These are phyloP conservation scores for Ascochyta koolunga DNA, from an alignment of 2,329 filamentous ascomycete genomes.

Conservation along the genomic window DNA sequence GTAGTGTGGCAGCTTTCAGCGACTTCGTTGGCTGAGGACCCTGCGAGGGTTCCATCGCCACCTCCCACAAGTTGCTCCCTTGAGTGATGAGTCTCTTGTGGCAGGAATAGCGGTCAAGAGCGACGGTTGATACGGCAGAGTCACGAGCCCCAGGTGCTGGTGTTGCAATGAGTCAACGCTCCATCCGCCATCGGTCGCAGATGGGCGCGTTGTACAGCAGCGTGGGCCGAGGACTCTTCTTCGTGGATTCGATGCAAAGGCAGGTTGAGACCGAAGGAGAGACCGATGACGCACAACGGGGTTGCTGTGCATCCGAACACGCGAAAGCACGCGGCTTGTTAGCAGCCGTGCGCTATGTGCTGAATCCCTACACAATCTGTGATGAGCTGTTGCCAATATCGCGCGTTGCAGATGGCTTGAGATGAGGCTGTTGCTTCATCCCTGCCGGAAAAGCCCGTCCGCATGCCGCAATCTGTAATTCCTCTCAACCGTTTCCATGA, in stretches of 20 bases:
- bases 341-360: constrained; percentile 25
- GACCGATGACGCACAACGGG: constrained; percentile 16
- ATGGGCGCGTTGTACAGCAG: constrained; percentile 13
- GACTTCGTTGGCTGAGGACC: constrained; percentile 36
- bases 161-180: constrained; percentile 29
- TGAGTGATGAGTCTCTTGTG: constrained; percentile 23
- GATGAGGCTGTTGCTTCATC: constrained; percentile 26
- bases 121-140: constrained; percentile 10
- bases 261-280: constrained; percentile 10
- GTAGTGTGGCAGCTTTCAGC: constrained; percentile 32
- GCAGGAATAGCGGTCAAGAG: constrained; percentile 35
- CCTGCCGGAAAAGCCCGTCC: constrained; percentile 13
- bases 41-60: constrained; percentile 34
- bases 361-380: constrained; percentile 8
- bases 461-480: constrained; percentile 16
- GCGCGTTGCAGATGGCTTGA: constrained; percentile 27
- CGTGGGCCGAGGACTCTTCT: constrained; percentile 9
- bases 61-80: constrained; percentile 20
- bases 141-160: constrained; percentile 18
- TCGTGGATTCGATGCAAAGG: constrained; percentile 19
- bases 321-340: constrained; percentile 18
- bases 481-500: constrained; percentile 5
- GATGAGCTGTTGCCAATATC: constrained; percentile 32
- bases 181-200: constrained; percentile 13
- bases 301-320: constrained; percentile 8